Evolutionary conservation across 2,329 filamentous ascomycete genomes (phyloP), one percentile per base, ranked within the genome.

Genomic region (Lasiodiplodia sp.): DNA sequence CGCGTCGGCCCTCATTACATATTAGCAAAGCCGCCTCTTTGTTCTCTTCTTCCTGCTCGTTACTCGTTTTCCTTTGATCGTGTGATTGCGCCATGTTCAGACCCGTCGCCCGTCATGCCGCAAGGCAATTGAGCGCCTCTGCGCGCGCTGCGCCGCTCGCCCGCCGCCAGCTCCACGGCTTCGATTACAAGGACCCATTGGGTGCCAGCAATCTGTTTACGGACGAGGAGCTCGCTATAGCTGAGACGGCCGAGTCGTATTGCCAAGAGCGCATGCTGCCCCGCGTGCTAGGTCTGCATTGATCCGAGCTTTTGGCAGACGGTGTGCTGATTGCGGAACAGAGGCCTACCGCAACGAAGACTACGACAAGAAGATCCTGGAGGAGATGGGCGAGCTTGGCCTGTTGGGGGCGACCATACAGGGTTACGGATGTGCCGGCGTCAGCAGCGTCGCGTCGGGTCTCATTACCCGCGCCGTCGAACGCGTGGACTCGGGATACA

Each of bases 111-210:
- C 77, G 75, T 75, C 78, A 75, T 70, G 79, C 74, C 73, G 76
- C 73, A 70, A 80, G 78, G 79, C 82, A 79, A 78, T 78, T 79
- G 70, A 75, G 65, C 56, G 60, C 73, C 60, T 69, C 70, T 58
- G 77, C 74, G 71, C 72, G 71, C 70, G 75, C 75, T 71, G 68
- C 69, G 75, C 69, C 70, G 51, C 23, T 64, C 31, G 67, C 67
- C 47, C 55, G 76, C 75, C 71, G 82, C 56, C 75, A 81, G 75
- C 75, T 81, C 18, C 81, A 80, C 70, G 75, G 83, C 4, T 98
- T 97, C 79, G 89, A 97, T 79, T 99, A 96, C 95, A 88, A 96
- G 78, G 96, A 99, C 77, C 94, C 96, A 23, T 84, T 99, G 69
- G 87, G 86, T 31, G 86, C 90, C 44, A 89, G 89, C 75, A 91